phyloP scores from a whole-genome alignment of 768 basidiomycete genomes.

The Steccherinum ochraceum region DNA sequence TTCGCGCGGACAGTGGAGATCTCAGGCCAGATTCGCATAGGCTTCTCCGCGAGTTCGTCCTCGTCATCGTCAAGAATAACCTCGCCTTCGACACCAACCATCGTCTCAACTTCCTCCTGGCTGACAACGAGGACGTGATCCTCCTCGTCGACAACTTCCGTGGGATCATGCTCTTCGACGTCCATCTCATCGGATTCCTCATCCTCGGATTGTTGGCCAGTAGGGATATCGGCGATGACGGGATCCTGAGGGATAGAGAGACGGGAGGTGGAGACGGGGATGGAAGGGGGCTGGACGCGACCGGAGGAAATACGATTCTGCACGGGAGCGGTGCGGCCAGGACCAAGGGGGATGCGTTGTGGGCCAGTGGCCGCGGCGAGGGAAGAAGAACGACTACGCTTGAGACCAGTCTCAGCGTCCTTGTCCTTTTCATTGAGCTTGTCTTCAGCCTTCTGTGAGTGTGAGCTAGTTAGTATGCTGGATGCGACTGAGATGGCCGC shows the following conservation, averaged over 20 bases:
- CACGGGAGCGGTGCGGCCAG: conserved; percentile 33
- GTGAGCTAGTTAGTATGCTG: conserved; percentile 10
- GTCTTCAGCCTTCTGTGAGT: conserved; percentile 38
- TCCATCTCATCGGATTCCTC: conserved; percentile 49
- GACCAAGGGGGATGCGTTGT: conserved; percentile 67
- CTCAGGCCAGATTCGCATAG: conserved; percentile 67
- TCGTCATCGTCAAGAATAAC: conserved; percentile 38
- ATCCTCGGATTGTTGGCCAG: conserved; percentile 35
- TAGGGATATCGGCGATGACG: conserved; percentile 34
- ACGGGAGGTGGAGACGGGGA: conserved; percentile 12
- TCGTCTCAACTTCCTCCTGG: conserved; percentile 57
- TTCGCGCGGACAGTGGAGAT: conserved; percentile 54
- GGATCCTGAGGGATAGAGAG: conserved; percentile 31
- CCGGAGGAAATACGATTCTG: conserved; percentile 9
- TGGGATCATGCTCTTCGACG: conserved; percentile 35
- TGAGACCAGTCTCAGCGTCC: conserved; percentile 47
- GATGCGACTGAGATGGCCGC: not conserved
- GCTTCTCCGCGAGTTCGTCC: conserved; percentile 18
- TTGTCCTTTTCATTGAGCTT: conserved; percentile 60
- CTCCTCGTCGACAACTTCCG: conserved; percentile 31
- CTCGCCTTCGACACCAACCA: conserved; percentile 46
- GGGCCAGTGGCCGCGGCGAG: conserved; percentile 52
- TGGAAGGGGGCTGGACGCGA: conserved; percentile 11
- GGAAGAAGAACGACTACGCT: conserved; percentile 62
- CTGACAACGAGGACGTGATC: conserved; percentile 35